Percentiles rank a stretch among this genome's conserved stretches.
phyloP scores from a whole-genome alignment of 106 monocot genomes.

The Dioscorea zingiberensis region DNA sequence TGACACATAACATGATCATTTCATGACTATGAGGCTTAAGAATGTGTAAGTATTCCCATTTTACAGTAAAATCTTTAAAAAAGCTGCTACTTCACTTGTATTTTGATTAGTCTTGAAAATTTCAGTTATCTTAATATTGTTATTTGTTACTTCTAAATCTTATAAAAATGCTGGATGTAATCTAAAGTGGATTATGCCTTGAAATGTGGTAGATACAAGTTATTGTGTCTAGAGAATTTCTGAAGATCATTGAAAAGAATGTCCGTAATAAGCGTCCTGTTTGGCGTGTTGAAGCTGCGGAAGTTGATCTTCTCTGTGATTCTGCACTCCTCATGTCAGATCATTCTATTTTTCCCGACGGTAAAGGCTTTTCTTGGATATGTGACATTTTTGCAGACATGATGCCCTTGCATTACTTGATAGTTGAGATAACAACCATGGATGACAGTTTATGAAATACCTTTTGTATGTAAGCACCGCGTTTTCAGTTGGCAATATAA shows the following conservation, averaged over 20 bases:
- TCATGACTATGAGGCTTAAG: no score
- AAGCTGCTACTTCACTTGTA: no score
- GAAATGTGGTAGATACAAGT: constrained; percentile 36
- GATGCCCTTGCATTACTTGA: neutral
- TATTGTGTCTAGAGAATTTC: constrained; percentile 49
- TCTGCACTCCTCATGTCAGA: constrained; percentile 78
- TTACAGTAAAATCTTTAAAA: no score
- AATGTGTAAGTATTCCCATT: no score
- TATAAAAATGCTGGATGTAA: no score
- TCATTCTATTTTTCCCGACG: constrained; percentile 54
- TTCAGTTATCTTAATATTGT: no score
- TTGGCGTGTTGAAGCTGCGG: constrained; percentile 65
- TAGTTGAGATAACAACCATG: neutral
- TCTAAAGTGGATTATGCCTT: no score
- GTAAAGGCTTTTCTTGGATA: constrained; percentile 24
- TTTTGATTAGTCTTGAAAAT: no score
- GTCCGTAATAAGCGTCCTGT: constrained; percentile 41
- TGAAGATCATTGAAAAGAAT: constrained; percentile 48
- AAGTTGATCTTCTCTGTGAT: constrained; percentile 40
- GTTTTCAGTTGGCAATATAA: neutral
- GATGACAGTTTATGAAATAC: neutral
- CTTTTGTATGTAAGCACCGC: neutral
- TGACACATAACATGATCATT: no score
- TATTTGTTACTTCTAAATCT: neutral
- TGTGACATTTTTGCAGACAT: neutral